Percentiles rank a stretch among this genome's conserved stretches.
Conservation (phyloP, 2,329 filamentous ascomycete genomes). For the Penicillium sp. region DNA sequence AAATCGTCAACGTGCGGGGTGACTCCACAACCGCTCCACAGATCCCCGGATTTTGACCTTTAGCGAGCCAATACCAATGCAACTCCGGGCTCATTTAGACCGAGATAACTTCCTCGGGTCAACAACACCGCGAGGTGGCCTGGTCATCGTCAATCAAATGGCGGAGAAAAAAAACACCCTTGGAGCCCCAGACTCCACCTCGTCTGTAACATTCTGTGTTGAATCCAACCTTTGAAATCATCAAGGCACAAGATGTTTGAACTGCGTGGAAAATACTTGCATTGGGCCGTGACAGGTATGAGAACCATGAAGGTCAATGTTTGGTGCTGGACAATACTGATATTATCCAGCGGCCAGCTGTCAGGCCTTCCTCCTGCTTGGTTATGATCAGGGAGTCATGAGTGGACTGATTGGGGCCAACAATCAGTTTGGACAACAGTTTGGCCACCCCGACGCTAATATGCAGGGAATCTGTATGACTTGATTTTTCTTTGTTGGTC, state of each 20-base stretch:
- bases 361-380: slow-evolving; percentile 22
- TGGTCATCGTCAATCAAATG: slow-evolving; percentile 2
- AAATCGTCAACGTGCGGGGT: neutral
- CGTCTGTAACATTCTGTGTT: neutral
- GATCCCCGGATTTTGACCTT: slow-evolving; percentile 2
- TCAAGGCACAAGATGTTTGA: slow-evolving; percentile 10
- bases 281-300: slow-evolving; percentile 24
- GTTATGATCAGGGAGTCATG: slow-evolving; percentile 42
- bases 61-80: slow-evolving; percentile 1
- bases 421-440: slow-evolving; percentile 41
- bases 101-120: slow-evolving; percentile 11
- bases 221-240: neutral
- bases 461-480: slow-evolving; percentile 37
- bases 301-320: neutral
- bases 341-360: slow-evolving; percentile 19
- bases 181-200: slow-evolving; percentile 8
- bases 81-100: slow-evolving; percentile 10
- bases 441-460: slow-evolving; percentile 37
- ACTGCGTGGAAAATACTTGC: slow-evolving; percentile 18
- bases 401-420: slow-evolving; percentile 50
- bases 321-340: neutral
- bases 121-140: slow-evolving; percentile 5
- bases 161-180: neutral
- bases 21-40: slow-evolving; percentile 4
- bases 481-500: neutral